Evolutionary conservation across 1,284 basidiomycete genomes (phyloP), one percentile per base, ranked within the genome.

Genomic region (Trametes polyzona): DNA sequence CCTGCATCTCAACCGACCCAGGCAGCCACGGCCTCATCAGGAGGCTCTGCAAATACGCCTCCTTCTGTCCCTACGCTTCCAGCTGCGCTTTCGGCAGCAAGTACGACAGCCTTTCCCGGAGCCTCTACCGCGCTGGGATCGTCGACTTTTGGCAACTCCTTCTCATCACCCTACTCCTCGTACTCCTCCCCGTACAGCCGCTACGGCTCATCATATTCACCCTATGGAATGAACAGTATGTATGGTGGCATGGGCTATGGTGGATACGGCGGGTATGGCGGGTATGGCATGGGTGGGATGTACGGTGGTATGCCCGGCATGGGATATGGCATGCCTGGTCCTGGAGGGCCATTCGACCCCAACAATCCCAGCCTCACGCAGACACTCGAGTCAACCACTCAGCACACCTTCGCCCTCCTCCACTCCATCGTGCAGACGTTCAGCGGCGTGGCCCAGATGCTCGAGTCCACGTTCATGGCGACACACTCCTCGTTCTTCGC

Each of bases 401-500:
- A 93, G 58, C 90, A 93, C 50, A 97, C 96, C 0, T 99, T 99
- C 67, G 84, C 92, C 17, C 87, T 99, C 55, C 81, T 99, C 43
- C 94, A 97, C 68, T 92, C 90, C 32, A 92, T 99, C 69, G 96
- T 99, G 40, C 93, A 95, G 63, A 97, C 96, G 1, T 98, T 99
- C 73, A 87, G 90, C 0, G 96, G 96, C 12, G 90, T 99, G 59
- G 92, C 97, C 0, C 97, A 99, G 74, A 96, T 99, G 87, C 87
- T 99, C 66, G 96, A 99, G 73, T 91, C 87, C 39, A 99, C 97
- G 3, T 99, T 98, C 75, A 95, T 98, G 91, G 97, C 97, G 3
- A 99, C 97, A 0, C 97, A 99, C 75, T 95, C 93, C 4, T 92
- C 88, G 40, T 99, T 99, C 78, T 99, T 98, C 73, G 96, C 96